Conservation (phyloP, 352 stramenopile genomes). For the Globisporangium sylvaticum region DNA sequence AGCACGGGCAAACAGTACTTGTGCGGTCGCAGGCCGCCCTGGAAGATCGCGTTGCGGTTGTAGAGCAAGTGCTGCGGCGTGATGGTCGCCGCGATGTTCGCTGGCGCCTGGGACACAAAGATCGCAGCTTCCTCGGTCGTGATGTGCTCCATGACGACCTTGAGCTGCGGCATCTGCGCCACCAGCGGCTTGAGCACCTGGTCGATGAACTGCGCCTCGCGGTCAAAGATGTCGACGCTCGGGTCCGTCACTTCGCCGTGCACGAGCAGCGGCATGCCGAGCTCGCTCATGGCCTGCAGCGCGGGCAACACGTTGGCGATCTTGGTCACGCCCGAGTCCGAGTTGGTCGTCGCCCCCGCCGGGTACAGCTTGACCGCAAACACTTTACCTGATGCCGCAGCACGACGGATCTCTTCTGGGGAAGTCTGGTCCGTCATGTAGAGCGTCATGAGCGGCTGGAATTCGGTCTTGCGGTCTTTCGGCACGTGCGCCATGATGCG, state of each 20-base stretch:
- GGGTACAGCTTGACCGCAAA: conserved; percentile 97
- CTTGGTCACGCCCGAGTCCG: conserved; percentile 95
- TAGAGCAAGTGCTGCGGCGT: conserved; percentile 99
- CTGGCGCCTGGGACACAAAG: conserved; percentile 87
- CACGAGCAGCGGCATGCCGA: conserved; percentile 94
- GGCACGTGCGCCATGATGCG: conserved; percentile 90
- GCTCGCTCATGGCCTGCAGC: conserved; percentile 66
- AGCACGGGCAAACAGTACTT: conserved; percentile 99
- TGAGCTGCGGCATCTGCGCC: conserved; percentile 90
- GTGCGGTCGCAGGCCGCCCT: conserved; percentile 95
- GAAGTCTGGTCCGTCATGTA: conserved; percentile 99
- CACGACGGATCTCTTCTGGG: conserved; percentile 93
- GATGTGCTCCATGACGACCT: conserved; percentile 99
- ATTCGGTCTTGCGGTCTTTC: conserved; percentile 42
- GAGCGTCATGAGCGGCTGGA: conserved; percentile 95
- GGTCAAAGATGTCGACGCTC: conserved; percentile 97
- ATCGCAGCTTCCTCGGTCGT: conserved; percentile 95
- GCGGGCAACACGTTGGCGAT: conserved; percentile 93
- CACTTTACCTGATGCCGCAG: conserved; percentile 86
- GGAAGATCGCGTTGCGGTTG: conserved; percentile 96
- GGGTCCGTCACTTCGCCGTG: conserved; percentile 96
- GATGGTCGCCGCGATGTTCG: conserved; percentile 96
- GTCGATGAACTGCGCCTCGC: conserved; percentile 96
- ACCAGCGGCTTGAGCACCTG: conserved; percentile 94
- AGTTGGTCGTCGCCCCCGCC: conserved; percentile 98